These are phyloP conservation scores for Aspergillus pseudoglaucus DNA, from an alignment of 2,329 filamentous ascomycete genomes.

Conservation along the genomic window DNA sequence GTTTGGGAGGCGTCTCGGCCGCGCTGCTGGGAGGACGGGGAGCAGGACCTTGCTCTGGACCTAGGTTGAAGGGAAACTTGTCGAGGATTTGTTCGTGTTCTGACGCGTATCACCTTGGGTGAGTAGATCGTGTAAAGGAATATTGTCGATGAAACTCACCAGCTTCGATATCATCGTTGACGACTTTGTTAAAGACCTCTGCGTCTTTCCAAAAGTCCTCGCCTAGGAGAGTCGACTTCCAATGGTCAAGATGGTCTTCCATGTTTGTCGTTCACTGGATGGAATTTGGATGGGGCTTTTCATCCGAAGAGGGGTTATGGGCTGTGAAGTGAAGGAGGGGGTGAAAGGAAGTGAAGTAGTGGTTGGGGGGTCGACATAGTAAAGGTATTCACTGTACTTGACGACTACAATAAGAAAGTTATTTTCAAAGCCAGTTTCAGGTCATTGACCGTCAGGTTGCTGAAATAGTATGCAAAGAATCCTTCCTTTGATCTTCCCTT, in stretches of 20 bases:
- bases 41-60: conserved; percentile 4
- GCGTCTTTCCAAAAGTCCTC: conserved; percentile 23
- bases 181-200: conserved; percentile 11
- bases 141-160: conserved; percentile 5
- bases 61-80: conserved; percentile 21
- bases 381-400: too few species aligned
- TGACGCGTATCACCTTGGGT: neutral
- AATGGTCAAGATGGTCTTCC: conserved; percentile 16
- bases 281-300: neutral
- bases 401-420: too few species aligned
- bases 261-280: conserved; percentile 2
- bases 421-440: too few species aligned
- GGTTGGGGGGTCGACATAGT: neutral
- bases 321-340: neutral
- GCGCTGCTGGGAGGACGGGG: too few species aligned
- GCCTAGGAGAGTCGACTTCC: conserved; percentile 21
- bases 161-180: conserved; percentile 12
- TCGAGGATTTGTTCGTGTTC: conserved; percentile 14
- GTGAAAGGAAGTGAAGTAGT: neutral
- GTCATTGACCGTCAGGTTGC: too few species aligned
- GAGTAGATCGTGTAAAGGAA: neutral
- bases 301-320: neutral
- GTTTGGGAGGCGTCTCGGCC: too few species aligned
- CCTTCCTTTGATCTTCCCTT: too few species aligned
- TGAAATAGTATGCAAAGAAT: too few species aligned